These are phyloP conservation scores for Pholiota adiposa DNA, from an alignment of 1,284 basidiomycete genomes.

Conservation along the genomic window DNA sequence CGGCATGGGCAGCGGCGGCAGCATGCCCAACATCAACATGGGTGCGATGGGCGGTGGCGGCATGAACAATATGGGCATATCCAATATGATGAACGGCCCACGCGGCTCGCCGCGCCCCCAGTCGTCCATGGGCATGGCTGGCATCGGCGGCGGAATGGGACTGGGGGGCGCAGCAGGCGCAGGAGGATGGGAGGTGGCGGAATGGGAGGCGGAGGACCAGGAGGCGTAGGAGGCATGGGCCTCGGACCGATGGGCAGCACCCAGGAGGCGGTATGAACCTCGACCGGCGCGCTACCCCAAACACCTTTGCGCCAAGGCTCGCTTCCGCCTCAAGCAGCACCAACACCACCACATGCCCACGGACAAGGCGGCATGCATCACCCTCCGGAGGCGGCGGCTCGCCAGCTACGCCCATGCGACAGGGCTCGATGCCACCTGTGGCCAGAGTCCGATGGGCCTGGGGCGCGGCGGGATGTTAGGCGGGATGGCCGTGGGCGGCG, in stretches of 20 bases:
- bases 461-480: slow-evolving; percentile 3
- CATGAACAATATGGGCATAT: slow-evolving; percentile 9
- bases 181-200: no score
- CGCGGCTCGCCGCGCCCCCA: slow-evolving; percentile 22
- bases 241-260: no score
- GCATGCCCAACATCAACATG: not conserved
- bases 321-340: slow-evolving; percentile 20
- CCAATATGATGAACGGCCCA: slow-evolving; percentile 18
- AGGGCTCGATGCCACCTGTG: slow-evolving; percentile 18
- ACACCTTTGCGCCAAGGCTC: slow-evolving; percentile 28
- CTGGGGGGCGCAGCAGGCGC: no score
- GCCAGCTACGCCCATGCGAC: slow-evolving; percentile 9
- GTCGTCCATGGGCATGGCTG: slow-evolving; percentile 4
- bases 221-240: slow-evolving; percentile 19
- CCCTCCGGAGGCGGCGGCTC: not conserved
- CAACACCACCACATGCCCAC: slow-evolving; percentile 14
- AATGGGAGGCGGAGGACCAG: no score
- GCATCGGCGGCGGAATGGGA: slow-evolving; percentile 23
- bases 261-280: no score
- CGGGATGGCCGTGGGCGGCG: slow-evolving; percentile 2
- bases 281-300: slow-evolving; percentile 13
- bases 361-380: not conserved
- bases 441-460: not conserved
- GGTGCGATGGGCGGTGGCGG: not conserved
- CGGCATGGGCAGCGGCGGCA: slow-evolving; percentile 8